Evolutionary conservation across 2,329 filamentous ascomycete species (phyloP), one percentile per base, ranked within the genome.

Genomic region (Botrytis cinerea): DNA sequence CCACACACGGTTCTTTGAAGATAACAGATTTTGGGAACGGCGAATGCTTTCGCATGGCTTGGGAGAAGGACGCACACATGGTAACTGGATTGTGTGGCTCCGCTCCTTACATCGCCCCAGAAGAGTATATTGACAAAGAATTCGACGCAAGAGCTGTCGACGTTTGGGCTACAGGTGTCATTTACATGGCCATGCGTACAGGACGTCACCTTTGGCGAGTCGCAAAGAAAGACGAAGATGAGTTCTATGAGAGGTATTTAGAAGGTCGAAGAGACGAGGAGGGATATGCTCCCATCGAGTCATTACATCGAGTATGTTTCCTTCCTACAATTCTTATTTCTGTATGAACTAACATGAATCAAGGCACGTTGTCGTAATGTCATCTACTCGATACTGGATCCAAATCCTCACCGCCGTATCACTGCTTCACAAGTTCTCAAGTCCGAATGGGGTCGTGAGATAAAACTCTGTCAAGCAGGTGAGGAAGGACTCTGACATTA

Each of bases 101-200:
- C 22, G 96, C 95, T 35, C 96, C 96, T 0, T 99, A 99, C 81
- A 99, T 99, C 78, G 93, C 96, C 1, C 96, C 96, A 0, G 96
- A 99, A 82, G 96, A 99, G 82, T 99, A 99, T 80, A 89, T 91
- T 2, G 95, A 97, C 81, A 94, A 92, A 82, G 96, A 99, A 81
- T 99, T 99, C 77, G 96, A 99, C 80, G 96, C 96, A 45, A 89
- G 96, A 73, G 95, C 96, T n/a, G 95, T 99, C 67, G 96, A 99
- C 80, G 92, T 98, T 22, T 99, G 96, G 96, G 96, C 96, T 38
- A 97, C 94, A 75, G 96, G 96, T 81, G 96, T 99, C 70, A 99
- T 99, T 74, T 99, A 99, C 85, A 99, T 99, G 96, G 96, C 96
- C 22, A 99, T 99, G 96, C 89, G 96, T 74, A 98, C 95, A 2